Percentiles rank a stretch among this genome's conserved stretches.
These are phyloP conservation scores for Nannochloropsis oceanica DNA, from an alignment of 108 stramenopile species.

Conservation along the genomic window DNA sequence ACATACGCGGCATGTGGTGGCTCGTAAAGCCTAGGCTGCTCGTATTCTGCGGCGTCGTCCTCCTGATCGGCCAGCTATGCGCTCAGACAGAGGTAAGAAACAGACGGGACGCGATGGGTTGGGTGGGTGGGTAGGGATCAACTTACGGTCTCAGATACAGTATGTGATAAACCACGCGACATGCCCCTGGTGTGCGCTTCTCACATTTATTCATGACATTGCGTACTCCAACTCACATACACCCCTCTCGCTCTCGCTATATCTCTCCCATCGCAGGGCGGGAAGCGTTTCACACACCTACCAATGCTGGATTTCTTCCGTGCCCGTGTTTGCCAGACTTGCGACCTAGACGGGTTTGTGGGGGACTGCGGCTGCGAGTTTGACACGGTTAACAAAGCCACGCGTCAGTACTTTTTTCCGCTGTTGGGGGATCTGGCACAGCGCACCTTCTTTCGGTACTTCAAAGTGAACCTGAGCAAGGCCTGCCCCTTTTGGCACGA, in stretches of 20 bases:
- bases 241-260: too few relatives aligned
- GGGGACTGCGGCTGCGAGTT: conserved; percentile 31
- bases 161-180: too few relatives aligned
- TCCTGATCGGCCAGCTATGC: not conserved
- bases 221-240: too few relatives aligned
- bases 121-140: too few relatives aligned
- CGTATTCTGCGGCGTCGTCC: not conserved
- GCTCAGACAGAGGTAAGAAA: not conserved
- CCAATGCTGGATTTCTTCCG: not conserved
- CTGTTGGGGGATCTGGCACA: conserved; percentile 6
- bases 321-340: conserved; percentile 10
- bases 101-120: too few relatives aligned
- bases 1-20: not conserved
- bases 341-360: conserved; percentile 14
- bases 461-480: conserved; percentile 38
- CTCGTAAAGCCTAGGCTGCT: not conserved
- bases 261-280: not conserved
- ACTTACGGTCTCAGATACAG: too few relatives aligned
- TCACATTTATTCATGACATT: too few relatives aligned
- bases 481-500: conserved; percentile 42
- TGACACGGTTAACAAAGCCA: conserved; percentile 23
- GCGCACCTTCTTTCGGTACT: conserved; percentile 41
- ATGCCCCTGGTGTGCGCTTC: too few relatives aligned
- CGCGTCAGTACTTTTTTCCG: conserved; percentile 11
- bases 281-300: not conserved